Percentiles rank a stretch among this genome's conserved stretches.
These are phyloP conservation scores for Ciborinia camelliae DNA, from an alignment of 2,329 filamentous ascomycete species.

Conservation along the genomic window DNA sequence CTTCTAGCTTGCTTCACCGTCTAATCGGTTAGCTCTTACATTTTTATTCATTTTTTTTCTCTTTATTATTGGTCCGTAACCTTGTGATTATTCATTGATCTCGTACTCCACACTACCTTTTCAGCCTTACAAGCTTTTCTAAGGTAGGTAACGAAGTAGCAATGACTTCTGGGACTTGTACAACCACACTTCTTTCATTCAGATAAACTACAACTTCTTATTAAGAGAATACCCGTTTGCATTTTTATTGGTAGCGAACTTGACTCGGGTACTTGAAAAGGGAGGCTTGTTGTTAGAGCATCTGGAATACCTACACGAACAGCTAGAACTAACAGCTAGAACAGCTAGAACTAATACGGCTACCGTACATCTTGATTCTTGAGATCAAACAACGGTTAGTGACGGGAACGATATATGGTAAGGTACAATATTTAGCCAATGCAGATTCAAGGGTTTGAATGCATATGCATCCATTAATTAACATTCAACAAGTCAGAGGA, in stretches of 20 bases:
- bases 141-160: conserved; percentile 12
- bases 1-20: background rate
- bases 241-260: background rate
- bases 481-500: background rate
- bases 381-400: background rate
- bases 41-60: too few relatives aligned
- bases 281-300: too few relatives aligned
- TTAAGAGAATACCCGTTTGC: background rate
- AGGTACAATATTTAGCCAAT: background rate
- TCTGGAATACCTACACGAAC: background rate
- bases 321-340: background rate
- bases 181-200: background rate
- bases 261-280: too few relatives aligned
- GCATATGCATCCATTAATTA: too few relatives aligned
- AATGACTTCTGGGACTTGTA: background rate
- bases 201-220: background rate
- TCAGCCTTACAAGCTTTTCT: conserved; percentile 19
- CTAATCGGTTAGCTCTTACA: background rate
- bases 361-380: background rate
- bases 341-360: background rate
- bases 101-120: conserved; percentile 1
- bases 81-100: background rate
- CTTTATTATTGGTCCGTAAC: too few relatives aligned
- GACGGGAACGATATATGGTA: background rate
- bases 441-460: conserved; percentile 5